Evolutionary conservation across 768 basidiomycete genomes (phyloP).

Genomic region (Daedaleopsis nitida): DNA sequence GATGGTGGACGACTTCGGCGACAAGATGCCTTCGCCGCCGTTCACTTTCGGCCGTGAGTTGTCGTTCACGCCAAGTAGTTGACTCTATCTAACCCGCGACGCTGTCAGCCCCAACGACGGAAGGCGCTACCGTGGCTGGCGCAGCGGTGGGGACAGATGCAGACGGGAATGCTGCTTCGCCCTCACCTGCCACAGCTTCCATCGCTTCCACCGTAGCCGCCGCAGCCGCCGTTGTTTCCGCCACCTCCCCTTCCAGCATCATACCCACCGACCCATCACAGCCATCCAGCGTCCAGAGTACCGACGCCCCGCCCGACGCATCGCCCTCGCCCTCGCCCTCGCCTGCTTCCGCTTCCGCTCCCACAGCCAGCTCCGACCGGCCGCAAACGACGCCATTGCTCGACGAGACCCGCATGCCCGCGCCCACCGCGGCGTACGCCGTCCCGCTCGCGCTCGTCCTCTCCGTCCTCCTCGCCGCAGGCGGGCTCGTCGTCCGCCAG

Average conservation of each 20-base stretch:
- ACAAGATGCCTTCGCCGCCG: conserved; percentile 28
- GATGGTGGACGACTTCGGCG: conserved; percentile 34
- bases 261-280: no score
- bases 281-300: no score
- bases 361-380: not conserved
- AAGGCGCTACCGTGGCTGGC: no score
- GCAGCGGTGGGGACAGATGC: no score
- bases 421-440: conserved; percentile 35
- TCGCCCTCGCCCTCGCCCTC: not conserved
- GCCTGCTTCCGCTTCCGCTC: not conserved
- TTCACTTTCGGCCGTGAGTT: conserved; percentile 34
- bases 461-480: conserved; percentile 31
- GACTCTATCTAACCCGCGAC: not conserved
- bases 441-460: conserved; percentile 37
- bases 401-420: conserved; percentile 24
- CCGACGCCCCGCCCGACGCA: not conserved
- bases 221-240: not conserved
- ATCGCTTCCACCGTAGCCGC: not conserved
- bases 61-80: not conserved
- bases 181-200: not conserved
- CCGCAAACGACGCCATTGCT: conserved; percentile 18
- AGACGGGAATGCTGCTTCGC: no score
- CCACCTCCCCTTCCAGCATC: no score
- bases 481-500: conserved; percentile 28
- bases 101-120: not conserved